Conservation (phyloP, 2,329 filamentous ascomycete genomes). For the Arthrobotrys pseudoclavata region DNA sequence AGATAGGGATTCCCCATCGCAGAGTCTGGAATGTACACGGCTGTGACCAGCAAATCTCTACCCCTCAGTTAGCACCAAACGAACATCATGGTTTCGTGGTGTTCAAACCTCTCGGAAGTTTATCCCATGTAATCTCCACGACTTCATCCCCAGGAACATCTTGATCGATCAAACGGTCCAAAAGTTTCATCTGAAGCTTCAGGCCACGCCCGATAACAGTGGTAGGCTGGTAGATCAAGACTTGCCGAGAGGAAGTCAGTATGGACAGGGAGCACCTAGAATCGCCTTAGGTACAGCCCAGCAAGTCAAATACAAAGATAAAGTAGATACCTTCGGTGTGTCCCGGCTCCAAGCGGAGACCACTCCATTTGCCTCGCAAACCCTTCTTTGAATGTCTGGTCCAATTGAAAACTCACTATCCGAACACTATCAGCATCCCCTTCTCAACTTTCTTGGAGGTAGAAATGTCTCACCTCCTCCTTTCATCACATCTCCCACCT, state of each 20-base stretch:
- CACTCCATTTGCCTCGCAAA: constrained; percentile 54
- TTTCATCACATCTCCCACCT: constrained; percentile 46
- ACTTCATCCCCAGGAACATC: constrained; percentile 53
- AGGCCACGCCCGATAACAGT: constrained; percentile 49
- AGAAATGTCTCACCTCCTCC: constrained; percentile 26
- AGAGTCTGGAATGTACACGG: constrained; percentile 40
- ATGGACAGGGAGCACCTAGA: constrained; percentile 43
- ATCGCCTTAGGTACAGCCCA: not conserved
- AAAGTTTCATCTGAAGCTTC: constrained; percentile 47
- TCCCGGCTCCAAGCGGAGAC: constrained; percentile 54
- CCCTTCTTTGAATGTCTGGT: constrained; percentile 56
- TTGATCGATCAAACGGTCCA: constrained; percentile 51
- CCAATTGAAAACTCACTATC: constrained; percentile 44
- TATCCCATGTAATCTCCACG: constrained; percentile 51
- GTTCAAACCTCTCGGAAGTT: constrained; percentile 45
- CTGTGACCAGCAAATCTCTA: constrained; percentile 58
- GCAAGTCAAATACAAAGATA: not conserved
- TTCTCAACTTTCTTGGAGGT: not conserved
- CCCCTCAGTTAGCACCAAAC: not conserved
- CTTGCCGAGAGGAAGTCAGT: constrained; percentile 46
- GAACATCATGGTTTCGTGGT: not conserved
- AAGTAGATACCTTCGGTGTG: constrained; percentile 27
- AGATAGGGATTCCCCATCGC: constrained; percentile 49
- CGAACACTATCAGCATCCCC: not conserved
- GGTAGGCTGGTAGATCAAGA: constrained; percentile 53